Evolutionary conservation across 306 rosid species (phyloP), one percentile per base, ranked within the genome.

Genomic region (cucumber (Cucumis sativus)): DNA sequence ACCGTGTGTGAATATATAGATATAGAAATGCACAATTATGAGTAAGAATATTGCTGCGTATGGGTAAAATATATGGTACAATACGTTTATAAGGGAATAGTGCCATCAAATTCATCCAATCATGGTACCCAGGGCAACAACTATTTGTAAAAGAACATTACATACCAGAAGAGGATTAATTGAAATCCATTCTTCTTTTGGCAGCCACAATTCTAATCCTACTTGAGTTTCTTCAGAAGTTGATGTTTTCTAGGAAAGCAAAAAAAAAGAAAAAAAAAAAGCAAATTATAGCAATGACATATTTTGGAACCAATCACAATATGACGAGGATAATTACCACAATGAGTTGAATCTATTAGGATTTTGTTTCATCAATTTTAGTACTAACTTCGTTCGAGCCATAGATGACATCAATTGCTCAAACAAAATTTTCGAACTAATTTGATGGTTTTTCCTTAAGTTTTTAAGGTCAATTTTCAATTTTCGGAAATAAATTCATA

Each of bases 101-200:
- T 74, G 43, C 18, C 2, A 30, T 30, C 60, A 16, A 30, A 74
- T 30, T 30, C 47, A 54, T 17, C 7, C 30, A 9, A 74, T 37
- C 37, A 33, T 17, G 33, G 49, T 51, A 18, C 13, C 17, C n/a
- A 25, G 62, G 15, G 28, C 17, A 17, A 43, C 17, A 63, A 77
- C 23, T 11, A 25, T 33, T 30, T 28, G 21, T 25, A 25, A 47
- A 13, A 7, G 37, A 47, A 13, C 13, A 52, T 75, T 73, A 78
- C 92, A 81, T 87, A 94, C 98, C 97, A 94, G 82, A 82, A 94
- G 97, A 58, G 88, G 91, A 84, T 94, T 94, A 85, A 94, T 91
- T 62, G 93, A 90, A 80, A 79, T 88, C 98, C 97, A 94, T 85
- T 94, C 96, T 80, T 94, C 96, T 89, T 81, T 88, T 0, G 98